Base-by-base conservation (phyloP, 1,284 basidiomycete genomes). In the Spongispora temasekensis region DNA sequence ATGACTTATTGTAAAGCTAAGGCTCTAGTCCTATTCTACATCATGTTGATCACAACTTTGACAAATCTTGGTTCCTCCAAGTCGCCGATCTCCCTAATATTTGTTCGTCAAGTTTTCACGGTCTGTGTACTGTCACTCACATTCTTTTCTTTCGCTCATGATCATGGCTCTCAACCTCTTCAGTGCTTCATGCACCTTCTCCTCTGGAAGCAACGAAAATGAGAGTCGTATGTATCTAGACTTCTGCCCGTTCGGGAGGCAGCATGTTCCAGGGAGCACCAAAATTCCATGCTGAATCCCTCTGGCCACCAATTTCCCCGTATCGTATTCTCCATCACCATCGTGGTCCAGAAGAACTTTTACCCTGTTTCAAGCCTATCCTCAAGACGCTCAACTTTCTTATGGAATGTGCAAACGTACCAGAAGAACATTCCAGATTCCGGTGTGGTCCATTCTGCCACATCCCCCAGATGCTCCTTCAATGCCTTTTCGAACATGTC, bases 381-480 rank as follows among this genome's bases (percentile, higher is more conserved):
- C n/a, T n/a, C n/a, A n/a, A n/a, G n/a, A n/a, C n/a, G n/a, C n/a
- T 23, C 34, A 25, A 0, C 21, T 52, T 52, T 32, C 8, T 21
- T 12, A 61, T 46, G 48, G 44, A 17, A 37, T 4, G 23, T 50
- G 53, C 12, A 34, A 54, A 78, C 84, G 62, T 71, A 88, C 90
- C 91, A 94, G 71, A 85, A 51, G 77, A 94, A 93, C 89, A 93
- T 89, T 61, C 94, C 94, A 2, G 94, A 90, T 52, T 92, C 88
- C 1, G 95, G 95, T 3, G 82, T 81, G 44, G 79, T 84, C 93
- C 95, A 97, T 64, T 89, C 87, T 1, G 87, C 93, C 25, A 94
- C 75, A 2, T 88, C 91, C 57, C 78, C 79, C 34, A 97, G 81
- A 66, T 95, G 82, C 68, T 83, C 85, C 59, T 82, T 77, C 71